Evolutionary conservation across 352 stramenopile species (phyloP), one percentile per base, ranked within the genome.

Genomic region (Phytophthora foliorum): DNA sequence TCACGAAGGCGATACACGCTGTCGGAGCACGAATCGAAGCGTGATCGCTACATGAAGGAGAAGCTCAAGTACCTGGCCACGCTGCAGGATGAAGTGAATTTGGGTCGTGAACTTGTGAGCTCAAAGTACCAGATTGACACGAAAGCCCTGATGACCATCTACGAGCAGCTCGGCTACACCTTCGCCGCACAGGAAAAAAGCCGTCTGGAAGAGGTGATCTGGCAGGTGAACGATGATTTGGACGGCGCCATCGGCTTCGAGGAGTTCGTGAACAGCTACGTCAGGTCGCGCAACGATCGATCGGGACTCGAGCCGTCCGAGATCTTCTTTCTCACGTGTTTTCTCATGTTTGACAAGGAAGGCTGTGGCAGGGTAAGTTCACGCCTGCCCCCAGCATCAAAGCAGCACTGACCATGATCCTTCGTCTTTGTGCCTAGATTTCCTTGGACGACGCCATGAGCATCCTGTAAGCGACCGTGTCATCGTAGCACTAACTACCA

Each of bases 311-410:
- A 95, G 50, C 87, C 87, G 6, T 84, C 76, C 21, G 84, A 92
- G 61, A 62, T 95, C 11, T 93, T 95, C 54, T 92, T 89, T 67
- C 67, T 95, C n/a, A 92, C 77, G n/a, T 91, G 78, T 25, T 95
- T 92, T 48, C 80, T 95, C 69, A 92, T 92, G 80, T 92, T 90
- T 46, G 87, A 93, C 75, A 92, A 89, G 48, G 81, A 90, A 24
- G 82, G 75, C 59, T 81, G 57, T 17, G 87, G 87, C 34, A 84
- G 81, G 71, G 84, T 92, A 72, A 46, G 68, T 78, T 36, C 38
- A 13, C 51, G 7, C 34, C 10, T n/a, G 16, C 32, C 9, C 14
- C 13, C 4, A n/a, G 13, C 13, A 41, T 6, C 14, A 24, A 3
- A 45, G 13, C 6, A 5, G 0, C 17, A 17, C 24, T 45, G 5